Evolutionary conservation across 306 rosid species (phyloP), one percentile per base, ranked within the genome.

Genomic region (Aeschynomene evenia): DNA sequence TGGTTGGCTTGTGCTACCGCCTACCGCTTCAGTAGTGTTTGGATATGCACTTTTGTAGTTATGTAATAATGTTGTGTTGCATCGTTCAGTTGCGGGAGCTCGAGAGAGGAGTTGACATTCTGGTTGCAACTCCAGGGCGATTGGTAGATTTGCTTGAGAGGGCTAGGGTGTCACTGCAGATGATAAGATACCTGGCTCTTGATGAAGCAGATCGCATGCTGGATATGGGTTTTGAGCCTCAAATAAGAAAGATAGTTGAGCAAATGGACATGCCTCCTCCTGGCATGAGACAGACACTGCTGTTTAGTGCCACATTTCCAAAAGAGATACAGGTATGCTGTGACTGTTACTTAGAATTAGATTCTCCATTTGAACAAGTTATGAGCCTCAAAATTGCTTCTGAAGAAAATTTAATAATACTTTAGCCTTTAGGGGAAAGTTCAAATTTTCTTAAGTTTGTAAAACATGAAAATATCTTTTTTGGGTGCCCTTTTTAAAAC

Each of bases 161-260:
- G 79, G 89, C 90, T 50, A 85, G 91, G 82, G 91, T 91, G 31
- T 86, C 92, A 2, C 75, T 91, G 77, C 83, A 86, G 83, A 85
- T 84, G 92, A 80, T 83, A 74, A 77, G 73, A 60, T 88, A 91
- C 73, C 76, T 91, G 80, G 97, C 95, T 21, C 89, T 91, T 67
- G 97, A 91, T 46, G 97, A 91, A 84, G 97, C 97, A 45, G 96
- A 91, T 76, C 82, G 97, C 72, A 91, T 91, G 97, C 86, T 91
- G 77, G 97, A 91, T 74, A 91, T 91, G 97, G 97, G 97, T 63
- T 91, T 91, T 80, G 97, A 91, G 81, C 97, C 97, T 76, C 96
- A 91, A 82, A 91, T 91, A 45, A 87, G 97, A 69, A 88, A 85
- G 66, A 88, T 91, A 39, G 97, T 91, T 68, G 85, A 91, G 40